Conservation (phyloP, 2,329 filamentous ascomycete genomes). For the Fusarium devonianum region DNA sequence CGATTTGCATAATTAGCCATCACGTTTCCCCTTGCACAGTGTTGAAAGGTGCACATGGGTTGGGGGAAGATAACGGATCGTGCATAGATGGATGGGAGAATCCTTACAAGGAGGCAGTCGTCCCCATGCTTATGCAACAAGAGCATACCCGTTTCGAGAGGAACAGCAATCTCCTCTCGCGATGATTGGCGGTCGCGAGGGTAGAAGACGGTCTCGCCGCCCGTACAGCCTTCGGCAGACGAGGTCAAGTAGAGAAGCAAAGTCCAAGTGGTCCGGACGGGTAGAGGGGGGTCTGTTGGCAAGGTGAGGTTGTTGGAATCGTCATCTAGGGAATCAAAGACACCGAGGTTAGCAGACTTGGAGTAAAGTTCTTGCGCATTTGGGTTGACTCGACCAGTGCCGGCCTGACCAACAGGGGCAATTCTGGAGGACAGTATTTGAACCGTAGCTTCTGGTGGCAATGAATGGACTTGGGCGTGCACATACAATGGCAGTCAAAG, state of each 20-base stretch:
- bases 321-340: conserved; percentile 67
- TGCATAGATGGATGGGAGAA: conserved; percentile 8
- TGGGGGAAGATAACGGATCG: conserved; percentile 9
- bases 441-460: too few relatives aligned
- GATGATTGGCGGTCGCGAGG: conserved; percentile 67
- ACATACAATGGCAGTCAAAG: conserved; percentile 89
- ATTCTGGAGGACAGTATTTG: not conserved
- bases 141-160: conserved; percentile 82
- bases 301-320: conserved; percentile 79
- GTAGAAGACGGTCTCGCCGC: conserved; percentile 93
- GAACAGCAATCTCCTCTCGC: conserved; percentile 73
- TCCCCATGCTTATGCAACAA: conserved; percentile 88
- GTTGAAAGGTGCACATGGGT: not conserved
- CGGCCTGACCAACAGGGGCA: not conserved
- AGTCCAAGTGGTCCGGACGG: conserved; percentile 80
- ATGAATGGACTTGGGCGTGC: too few relatives aligned
- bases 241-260: conserved; percentile 87
- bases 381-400: not conserved
- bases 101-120: conserved; percentile 78
- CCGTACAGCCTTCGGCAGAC: conserved; percentile 74
- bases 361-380: too few relatives aligned
- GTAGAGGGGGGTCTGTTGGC: conserved; percentile 42
- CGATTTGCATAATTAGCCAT: conserved; percentile 11
- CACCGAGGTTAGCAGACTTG: conserved; percentile 13
- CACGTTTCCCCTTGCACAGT: not conserved